phyloP scores from a whole-genome alignment of 257 asterid genomes.

The Jacaranda copaia region DNA sequence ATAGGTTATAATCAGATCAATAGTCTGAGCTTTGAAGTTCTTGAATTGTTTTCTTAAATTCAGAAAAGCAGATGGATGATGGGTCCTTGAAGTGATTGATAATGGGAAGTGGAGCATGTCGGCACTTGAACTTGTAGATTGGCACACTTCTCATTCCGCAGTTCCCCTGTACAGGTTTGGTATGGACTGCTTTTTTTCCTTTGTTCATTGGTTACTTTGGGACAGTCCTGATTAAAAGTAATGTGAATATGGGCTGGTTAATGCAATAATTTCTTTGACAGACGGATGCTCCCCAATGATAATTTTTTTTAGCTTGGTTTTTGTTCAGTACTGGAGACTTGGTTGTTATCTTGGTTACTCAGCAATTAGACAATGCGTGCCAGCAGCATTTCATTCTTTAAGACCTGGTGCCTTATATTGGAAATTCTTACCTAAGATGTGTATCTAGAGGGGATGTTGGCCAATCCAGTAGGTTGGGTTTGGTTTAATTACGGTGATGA shows the following conservation, averaged over 20 bases:
- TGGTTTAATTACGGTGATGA: background rate
- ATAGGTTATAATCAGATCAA: background rate
- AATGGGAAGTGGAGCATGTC: slow-evolving; percentile 23
- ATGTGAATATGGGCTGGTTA: slow-evolving; percentile 48
- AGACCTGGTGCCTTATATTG: background rate
- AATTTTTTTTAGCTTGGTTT: slow-evolving; percentile 17
- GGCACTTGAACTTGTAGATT: background rate
- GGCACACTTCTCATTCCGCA: slow-evolving; percentile 23
- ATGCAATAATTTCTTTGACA: slow-evolving; percentile 46
- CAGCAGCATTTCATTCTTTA: background rate
- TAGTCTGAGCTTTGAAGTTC: background rate
- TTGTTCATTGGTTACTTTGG: slow-evolving; percentile 24
- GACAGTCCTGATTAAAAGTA: slow-evolving; percentile 29
- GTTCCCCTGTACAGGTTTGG: slow-evolving; percentile 44
- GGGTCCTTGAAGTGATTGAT: slow-evolving; percentile 21
- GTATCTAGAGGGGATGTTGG: background rate
- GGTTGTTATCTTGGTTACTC: background rate
- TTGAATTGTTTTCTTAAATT: background rate
- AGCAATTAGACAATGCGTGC: background rate
- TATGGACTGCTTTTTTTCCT: slow-evolving; percentile 27
- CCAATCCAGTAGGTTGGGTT: background rate
- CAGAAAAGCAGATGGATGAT: background rate
- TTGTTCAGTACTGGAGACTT: background rate
- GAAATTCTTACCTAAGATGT: background rate
- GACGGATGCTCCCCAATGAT: slow-evolving; percentile 30